These are phyloP conservation scores for Hygrophorus russula DNA, from an alignment of 768 basidiomycete genomes.

Conservation along the genomic window DNA sequence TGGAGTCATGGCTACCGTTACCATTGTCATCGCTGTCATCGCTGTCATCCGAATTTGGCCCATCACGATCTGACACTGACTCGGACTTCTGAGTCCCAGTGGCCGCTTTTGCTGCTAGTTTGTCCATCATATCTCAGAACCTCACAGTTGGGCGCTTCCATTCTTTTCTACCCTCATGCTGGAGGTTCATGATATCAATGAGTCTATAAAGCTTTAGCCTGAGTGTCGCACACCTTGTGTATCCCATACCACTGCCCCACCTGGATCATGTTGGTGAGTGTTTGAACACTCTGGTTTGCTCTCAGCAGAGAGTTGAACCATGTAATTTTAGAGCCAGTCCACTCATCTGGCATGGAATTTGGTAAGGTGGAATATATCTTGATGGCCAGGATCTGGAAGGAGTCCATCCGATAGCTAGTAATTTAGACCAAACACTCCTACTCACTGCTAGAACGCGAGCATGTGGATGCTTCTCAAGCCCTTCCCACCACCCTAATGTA, in stretches of 20 bases:
- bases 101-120: no score
- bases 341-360: constrained; percentile 20
- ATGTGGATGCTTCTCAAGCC: constrained; percentile 11
- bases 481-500: constrained; percentile 9
- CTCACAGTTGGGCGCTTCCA: not conserved
- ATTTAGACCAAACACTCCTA: constrained; percentile 4
- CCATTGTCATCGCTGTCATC: no score
- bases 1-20: no score
- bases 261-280: constrained; percentile 9
- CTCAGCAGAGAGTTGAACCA: constrained; percentile 17
- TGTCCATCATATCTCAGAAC: no score
- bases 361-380: constrained; percentile 14
- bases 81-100: no score
- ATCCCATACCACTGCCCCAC: constrained; percentile 6
- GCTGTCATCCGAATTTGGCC: no score
- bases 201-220: not conserved
- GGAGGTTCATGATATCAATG: not conserved
- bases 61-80: no score
- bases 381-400: constrained; percentile 11
- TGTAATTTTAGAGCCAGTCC: no score
- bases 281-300: constrained; percentile 11
- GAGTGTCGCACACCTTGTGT: not conserved
- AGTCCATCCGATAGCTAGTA: not conserved
- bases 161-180: not conserved
- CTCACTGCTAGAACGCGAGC: constrained; percentile 20